Base-by-base conservation (phyloP, 495 filamentous ascomycete species). In the Hypoxylon fragiforme region DNA sequence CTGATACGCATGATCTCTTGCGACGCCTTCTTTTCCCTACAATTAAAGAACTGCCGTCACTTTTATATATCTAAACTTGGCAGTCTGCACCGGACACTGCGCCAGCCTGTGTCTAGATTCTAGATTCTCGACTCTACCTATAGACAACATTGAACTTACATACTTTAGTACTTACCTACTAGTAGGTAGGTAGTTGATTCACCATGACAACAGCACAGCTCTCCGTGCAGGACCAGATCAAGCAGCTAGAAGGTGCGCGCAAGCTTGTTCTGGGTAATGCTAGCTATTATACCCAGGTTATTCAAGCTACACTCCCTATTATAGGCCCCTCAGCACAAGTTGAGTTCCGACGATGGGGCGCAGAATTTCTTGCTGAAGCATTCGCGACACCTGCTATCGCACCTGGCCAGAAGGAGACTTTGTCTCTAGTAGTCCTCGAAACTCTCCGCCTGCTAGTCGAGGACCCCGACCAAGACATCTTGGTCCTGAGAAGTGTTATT, bases 331-430 rank as follows among this genome's bases (percentile, higher is more conserved):
- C 79, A 43, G 75, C 87, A 36, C 77, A 77, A 32, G 69, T 96
- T 14, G 89, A 95, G 70, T 73, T 97, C 60, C 86, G 90, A 70
- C 78, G 92, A 85, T 99, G 95, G 95, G 95, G 91, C 16, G 84
- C 91, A 16, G 91, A 97, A 19, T 99, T 99, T 68, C 77, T 99
- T 30, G 92, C 95, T 31, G 94, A 99, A 76, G 89, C 91, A 3
- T 96, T 99, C 71, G 85, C 95, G 14, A 91, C 87, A 36, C 94
- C 94, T 11, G 81, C 84, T 26, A 76, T 97, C 59, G 68, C 81
- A 46, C 71, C 75, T 26, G 74, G 81, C 42, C 85, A 87, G 69
- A 97, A 97, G 77, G 87, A 86, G 71, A 81, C 83, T 52, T 66
- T 95, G 54, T 81, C 84, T 41, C 71, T 90, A 49, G 72, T 74